These are phyloP conservation scores for Pyrenula aspistea DNA, from an alignment of 495 filamentous ascomycete species.

Conservation along the genomic window DNA sequence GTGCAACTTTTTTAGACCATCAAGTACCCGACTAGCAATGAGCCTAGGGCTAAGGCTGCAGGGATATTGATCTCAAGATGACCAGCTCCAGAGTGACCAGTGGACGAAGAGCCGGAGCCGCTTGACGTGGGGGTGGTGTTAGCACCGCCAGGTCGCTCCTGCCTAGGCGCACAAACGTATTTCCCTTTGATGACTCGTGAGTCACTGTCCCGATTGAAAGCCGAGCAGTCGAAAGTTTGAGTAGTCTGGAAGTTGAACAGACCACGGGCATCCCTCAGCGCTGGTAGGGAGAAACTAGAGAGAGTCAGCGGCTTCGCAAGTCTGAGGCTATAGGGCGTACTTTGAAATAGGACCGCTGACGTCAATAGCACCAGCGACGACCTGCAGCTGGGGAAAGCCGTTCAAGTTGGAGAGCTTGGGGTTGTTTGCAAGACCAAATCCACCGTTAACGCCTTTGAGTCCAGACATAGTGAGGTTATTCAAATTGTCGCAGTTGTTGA, in stretches of 20 bases:
- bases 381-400: slow-evolving; percentile 52
- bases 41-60: slow-evolving; percentile 1
- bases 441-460: slow-evolving; percentile 60
- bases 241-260: slow-evolving; percentile 77
- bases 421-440: slow-evolving; percentile 80
- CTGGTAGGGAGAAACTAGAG: slow-evolving; percentile 54
- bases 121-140: slow-evolving; percentile 21
- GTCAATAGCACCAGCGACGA: slow-evolving; percentile 77
- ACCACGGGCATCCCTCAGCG: slow-evolving; percentile 65
- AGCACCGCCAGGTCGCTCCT: slow-evolving; percentile 28
- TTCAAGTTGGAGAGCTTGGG: slow-evolving; percentile 50
- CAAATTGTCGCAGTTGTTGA: slow-evolving; percentile 66
- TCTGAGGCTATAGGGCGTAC: slow-evolving; percentile 39
- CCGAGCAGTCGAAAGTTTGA: slow-evolving; percentile 43
- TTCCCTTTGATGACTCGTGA: slow-evolving; percentile 48
- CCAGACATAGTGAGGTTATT: slow-evolving; percentile 63
- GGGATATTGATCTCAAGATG: slow-evolving; percentile 27
- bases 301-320: background rate
- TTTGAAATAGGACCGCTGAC: slow-evolving; percentile 72
- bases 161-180: slow-evolving; percentile 39
- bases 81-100: slow-evolving; percentile 24
- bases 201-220: slow-evolving; percentile 28
- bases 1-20: background rate
- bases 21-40: background rate
- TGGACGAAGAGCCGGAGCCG: slow-evolving; percentile 20